Evolutionary conservation across 2,329 filamentous ascomycete species (phyloP).

Genomic region (Penicillium sp.): DNA sequence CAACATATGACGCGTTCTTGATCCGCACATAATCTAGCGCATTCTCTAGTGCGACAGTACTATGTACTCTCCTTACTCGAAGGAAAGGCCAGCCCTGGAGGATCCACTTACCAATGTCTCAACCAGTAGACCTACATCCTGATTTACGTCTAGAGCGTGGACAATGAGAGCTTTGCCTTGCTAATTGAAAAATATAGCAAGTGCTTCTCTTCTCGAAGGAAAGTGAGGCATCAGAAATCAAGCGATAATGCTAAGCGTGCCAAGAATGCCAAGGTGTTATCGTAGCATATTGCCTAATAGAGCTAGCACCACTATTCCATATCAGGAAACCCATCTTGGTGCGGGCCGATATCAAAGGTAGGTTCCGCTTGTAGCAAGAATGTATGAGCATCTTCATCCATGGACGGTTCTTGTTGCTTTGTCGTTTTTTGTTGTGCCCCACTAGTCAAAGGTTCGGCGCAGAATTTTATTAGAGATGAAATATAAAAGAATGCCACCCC

Average conservation of each 20-base stretch:
- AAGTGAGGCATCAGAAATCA: neutral
- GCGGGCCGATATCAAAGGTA: slow-evolving; percentile 12
- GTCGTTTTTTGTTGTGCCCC: neutral
- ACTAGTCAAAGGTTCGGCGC: neutral
- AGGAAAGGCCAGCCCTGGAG: neutral
- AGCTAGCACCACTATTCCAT: slow-evolving; percentile 16
- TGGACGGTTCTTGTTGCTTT: slow-evolving; percentile 5
- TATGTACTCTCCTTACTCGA: neutral
- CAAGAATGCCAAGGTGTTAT: slow-evolving; percentile 5
- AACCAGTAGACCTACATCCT: neutral
- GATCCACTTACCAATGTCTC: neutral
- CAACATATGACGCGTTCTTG: neutral
- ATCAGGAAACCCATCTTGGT: slow-evolving; percentile 20
- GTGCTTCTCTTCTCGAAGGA: neutral
- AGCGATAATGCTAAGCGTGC: slow-evolving; percentile 9
- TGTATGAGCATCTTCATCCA: neutral
- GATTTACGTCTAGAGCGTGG: neutral
- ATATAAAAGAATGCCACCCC: slow-evolving; percentile 17
- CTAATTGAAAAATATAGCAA: neutral
- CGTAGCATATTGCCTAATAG: slow-evolving; percentile 24
- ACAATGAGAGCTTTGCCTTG: neutral
- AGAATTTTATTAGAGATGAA: neutral
- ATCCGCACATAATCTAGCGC: neutral
- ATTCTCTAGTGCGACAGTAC: neutral
- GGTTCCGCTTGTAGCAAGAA: neutral